A percentile compares a stretch with the other conserved stretches of the same genome.
These are phyloP conservation scores for Diutina ranongensis DNA, from an alignment of 1,139 yeast species.

Conservation along the genomic window DNA sequence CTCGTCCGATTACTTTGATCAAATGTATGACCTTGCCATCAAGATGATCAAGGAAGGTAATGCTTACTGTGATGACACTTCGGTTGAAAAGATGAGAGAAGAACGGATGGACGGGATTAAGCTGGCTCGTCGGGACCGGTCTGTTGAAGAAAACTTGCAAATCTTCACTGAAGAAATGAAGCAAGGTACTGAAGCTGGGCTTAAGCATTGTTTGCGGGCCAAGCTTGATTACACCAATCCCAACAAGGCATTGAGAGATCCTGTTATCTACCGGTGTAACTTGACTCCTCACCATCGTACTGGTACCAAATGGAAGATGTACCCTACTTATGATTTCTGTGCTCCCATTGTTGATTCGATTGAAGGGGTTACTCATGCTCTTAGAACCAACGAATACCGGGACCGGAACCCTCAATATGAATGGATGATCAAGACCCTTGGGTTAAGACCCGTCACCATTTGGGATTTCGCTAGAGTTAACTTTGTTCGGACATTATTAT, in stretches of 20 bases:
- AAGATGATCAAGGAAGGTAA: constrained; percentile 86
- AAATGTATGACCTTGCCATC: constrained; percentile 78
- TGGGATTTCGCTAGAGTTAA: constrained; percentile 98
- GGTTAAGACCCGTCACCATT: constrained; percentile 80
- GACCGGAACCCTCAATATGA: constrained; percentile 97
- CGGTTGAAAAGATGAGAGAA: constrained; percentile 89
- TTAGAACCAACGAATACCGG: constrained; percentile 95
- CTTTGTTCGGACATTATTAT: constrained; percentile 85
- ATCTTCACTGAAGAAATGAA: constrained; percentile 86
- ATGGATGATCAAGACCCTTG: constrained; percentile 78
- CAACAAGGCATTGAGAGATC: constrained; percentile 93
- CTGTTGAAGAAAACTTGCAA: constrained; percentile 80
- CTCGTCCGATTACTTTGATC: constrained; percentile 86
- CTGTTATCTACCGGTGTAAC: constrained; percentile 93
- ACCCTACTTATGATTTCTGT: constrained; percentile 98
- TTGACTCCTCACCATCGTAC: constrained; percentile 96
- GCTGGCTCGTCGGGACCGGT: constrained; percentile 79
- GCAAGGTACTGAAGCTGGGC: constrained; percentile 83
- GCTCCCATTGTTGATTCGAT: constrained; percentile 89
- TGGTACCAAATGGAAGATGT: constrained; percentile 93
- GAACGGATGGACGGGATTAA: constrained; percentile 96
- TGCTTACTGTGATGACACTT: constrained; percentile 95
- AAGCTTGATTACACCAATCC: constrained; percentile 83
- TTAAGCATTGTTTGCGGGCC: constrained; percentile 86
- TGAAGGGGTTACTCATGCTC: constrained; percentile 95